Percentiles rank a stretch among this genome's conserved stretches.
Evolutionary conservation across 805 yeast genomes (phyloP).

Genomic region (Kazachstania martiniae): DNA sequence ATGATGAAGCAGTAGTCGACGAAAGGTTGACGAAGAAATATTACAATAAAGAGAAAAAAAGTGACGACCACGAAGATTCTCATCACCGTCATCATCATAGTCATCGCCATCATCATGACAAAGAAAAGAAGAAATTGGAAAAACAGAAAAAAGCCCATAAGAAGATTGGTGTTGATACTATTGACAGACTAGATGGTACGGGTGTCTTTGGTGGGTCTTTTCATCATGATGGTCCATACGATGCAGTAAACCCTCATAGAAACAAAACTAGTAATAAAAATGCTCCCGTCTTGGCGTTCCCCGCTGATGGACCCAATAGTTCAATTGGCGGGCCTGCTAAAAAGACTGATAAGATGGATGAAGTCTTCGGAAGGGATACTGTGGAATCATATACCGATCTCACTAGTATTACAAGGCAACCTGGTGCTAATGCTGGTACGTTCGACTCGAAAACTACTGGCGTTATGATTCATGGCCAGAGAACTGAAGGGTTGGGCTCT

Average conservation of each 20-base stretch:
- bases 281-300: conserved; percentile 96
- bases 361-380: conserved; percentile 60
- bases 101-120: conserved; percentile 1
- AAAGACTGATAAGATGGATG: conserved; percentile 52
- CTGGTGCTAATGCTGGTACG: conserved; percentile 40
- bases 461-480: conserved; percentile 69
- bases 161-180: conserved; percentile 54
- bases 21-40: too few species aligned
- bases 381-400: conserved; percentile 34
- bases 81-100: conserved; percentile 1
- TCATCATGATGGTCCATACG: conserved; percentile 99
- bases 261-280: conserved; percentile 52
- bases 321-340: conserved; percentile 41
- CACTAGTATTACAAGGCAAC: conserved; percentile 33
- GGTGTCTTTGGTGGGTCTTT: conserved; percentile 88
- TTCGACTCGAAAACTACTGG: conserved; percentile 44
- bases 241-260: conserved; percentile 94
- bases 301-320: conserved; percentile 80
- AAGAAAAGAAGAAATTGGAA: too few species aligned
- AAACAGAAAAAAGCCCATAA: too few species aligned
- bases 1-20: conserved; percentile 1
- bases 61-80: background rate
- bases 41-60: background rate
- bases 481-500: conserved; percentile 81
- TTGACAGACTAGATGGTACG: conserved; percentile 89